A percentile compares a stretch with the other conserved stretches of the same genome.
Conservation (phyloP, 2,329 filamentous ascomycete species). For the Diaporthe batatas region DNA sequence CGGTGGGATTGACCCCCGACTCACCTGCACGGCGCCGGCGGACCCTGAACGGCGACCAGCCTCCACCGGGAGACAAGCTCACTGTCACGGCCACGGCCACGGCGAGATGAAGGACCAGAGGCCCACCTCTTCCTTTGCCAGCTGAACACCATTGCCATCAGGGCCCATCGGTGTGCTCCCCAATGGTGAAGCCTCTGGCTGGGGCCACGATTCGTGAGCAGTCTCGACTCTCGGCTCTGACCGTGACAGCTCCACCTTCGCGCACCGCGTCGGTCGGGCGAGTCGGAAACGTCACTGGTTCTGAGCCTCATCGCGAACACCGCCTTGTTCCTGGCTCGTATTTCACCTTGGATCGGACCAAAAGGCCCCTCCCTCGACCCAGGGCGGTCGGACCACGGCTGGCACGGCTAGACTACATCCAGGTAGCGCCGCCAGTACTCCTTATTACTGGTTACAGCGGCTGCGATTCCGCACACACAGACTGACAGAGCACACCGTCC, state of each 20-base stretch:
- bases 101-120: constrained; percentile 28
- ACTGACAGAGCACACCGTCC: constrained; percentile 22
- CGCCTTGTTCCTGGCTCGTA: constrained; percentile 26
- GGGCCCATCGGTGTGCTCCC: constrained; percentile 7
- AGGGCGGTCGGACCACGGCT: constrained; percentile 27
- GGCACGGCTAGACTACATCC: neutral
- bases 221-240: too few species aligned
- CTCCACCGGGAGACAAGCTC: neutral
- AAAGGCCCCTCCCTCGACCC: constrained; percentile 1
- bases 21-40: constrained; percentile 5
- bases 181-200: constrained; percentile 7
- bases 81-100: constrained; percentile 25
- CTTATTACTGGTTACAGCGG: neutral
- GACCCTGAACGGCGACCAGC: neutral
- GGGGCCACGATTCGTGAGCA: constrained; percentile 24
- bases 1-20: neutral
- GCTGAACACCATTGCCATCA: neutral
- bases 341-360: neutral
- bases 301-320: constrained; percentile 25
- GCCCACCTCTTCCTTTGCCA: neutral
- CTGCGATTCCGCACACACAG: neutral
- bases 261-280: constrained; percentile 25
- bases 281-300: constrained; percentile 25
- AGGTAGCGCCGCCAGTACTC: neutral
- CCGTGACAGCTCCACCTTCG: constrained; percentile 17